Conservation (phyloP, 495 filamentous ascomycete species). For the Terfezia claveryi region DNA sequence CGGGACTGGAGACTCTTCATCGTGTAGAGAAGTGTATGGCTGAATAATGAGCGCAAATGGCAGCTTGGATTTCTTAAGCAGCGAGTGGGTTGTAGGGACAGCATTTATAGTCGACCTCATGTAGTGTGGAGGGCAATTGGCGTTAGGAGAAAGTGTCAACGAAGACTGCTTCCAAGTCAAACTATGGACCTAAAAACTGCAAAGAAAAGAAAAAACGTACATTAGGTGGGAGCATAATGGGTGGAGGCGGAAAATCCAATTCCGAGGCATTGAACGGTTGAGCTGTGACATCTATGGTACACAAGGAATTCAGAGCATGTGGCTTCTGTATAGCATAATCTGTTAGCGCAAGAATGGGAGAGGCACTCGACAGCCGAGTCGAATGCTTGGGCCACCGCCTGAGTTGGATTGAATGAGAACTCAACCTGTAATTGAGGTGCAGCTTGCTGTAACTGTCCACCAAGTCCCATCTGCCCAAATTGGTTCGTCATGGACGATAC, state of each 20-base stretch:
- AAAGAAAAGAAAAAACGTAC: conserved; percentile 31
- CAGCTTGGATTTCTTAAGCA: conserved; percentile 88
- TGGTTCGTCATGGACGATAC: conserved; percentile 61
- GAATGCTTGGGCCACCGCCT: no score
- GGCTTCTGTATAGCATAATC: conserved; percentile 21
- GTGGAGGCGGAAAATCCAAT: conserved; percentile 75
- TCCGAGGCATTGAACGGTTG: conserved; percentile 88
- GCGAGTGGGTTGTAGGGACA: conserved; percentile 68
- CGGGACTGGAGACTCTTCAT: conserved; percentile 73
- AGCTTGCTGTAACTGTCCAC: conserved; percentile 33
- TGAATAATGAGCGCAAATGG: conserved; percentile 93
- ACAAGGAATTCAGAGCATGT: conserved; percentile 61
- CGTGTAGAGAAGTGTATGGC: conserved; percentile 80
- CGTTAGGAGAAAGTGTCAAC: conserved; percentile 73
- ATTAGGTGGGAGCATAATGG: conserved; percentile 75
- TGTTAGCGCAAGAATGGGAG: no score
- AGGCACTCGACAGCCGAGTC: no score
- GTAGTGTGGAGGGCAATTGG: conserved; percentile 87
- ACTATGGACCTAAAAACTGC: conserved; percentile 2
- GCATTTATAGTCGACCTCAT: conserved; percentile 88
- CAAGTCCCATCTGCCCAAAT: conserved; percentile 61
- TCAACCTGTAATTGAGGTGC: conserved; percentile 29
- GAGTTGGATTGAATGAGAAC: neutral
- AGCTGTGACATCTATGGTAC: conserved; percentile 72
- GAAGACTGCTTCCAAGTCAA: conserved; percentile 37